Evolutionary conservation across 2,329 filamentous ascomycete genomes (phyloP), one percentile per base, ranked within the genome.

Genomic region (Tolypocladium guangdongense): DNA sequence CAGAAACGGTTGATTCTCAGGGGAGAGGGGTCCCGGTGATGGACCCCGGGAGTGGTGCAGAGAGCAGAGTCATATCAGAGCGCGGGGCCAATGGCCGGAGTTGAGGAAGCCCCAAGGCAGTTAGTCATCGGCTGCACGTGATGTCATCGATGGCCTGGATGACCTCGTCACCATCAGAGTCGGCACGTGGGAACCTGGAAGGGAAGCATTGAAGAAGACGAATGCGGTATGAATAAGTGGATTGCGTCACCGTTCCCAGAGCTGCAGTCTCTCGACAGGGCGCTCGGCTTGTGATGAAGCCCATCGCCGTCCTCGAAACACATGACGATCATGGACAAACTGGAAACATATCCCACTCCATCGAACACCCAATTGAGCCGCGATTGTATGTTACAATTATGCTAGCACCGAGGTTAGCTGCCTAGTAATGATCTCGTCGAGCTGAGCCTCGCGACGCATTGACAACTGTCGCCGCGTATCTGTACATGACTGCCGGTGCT

Each of bases 31-130:
- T 66, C 65, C 64, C 67, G 62, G 55, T 33, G 55, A 63, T 58
- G 65, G 66, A 69, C 67, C 67, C 67, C 67, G 62, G 63, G 58
- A 62, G 59, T 61, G 59, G 58, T 60, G 61, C 43, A 32, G 57
- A 63, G 62, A 63, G 56, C 50, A 45, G 24, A 43, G 58, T 65
- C 68, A 66, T 69, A 67, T 22, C 16, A 43, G 52, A 63, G 60
- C 57, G 66, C 64, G 67, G 67, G 67, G 66, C 67, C 66, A 65
- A 64, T 67, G 58, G 64, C 65, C 27, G 4, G 27, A 12, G 27
- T 32, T 43, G 27, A n/a, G 24, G 43, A 27, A 12, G 27, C 3
- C 3, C 27, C 24, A 45, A 22, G 39, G 20, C 18, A 2, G 35
- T 33, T 32, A 43, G 37, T 43, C 37, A 50, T 27, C 49, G 20